A percentile compares a stretch with the other conserved stretches of the same genome.
phyloP scores from a whole-genome alignment of 2,329 filamentous ascomycete genomes.

The Talaromyces sp. region DNA sequence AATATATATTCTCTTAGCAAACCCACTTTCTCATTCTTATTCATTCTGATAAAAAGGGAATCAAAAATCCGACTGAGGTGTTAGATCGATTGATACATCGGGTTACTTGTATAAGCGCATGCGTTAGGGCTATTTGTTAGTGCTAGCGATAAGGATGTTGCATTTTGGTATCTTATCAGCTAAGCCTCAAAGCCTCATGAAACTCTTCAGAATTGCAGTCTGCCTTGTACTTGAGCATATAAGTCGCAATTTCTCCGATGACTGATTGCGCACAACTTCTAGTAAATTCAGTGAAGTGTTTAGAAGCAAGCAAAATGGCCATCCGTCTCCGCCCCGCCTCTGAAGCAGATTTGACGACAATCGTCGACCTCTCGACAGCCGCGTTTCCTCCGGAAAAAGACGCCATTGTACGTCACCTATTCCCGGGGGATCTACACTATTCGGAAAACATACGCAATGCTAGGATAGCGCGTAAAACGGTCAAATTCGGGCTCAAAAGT shows the following conservation, averaged over 20 bases:
- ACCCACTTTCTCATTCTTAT: not conserved
- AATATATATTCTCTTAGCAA: no score
- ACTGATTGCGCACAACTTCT: not conserved
- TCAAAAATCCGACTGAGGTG: not conserved
- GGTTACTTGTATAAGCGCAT: not conserved
- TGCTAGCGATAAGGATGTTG: not conserved
- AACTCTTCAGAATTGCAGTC: not conserved
- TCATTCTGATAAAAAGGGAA: not conserved
- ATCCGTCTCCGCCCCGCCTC: slow-evolving; percentile 3
- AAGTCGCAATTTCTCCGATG: not conserved
- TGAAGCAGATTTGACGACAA: not conserved
- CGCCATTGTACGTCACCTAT: slow-evolving; percentile 1
- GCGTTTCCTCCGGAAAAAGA: not conserved
- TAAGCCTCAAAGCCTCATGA: not conserved
- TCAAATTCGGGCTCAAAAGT: not conserved
- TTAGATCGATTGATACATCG: not conserved
- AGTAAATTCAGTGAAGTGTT: no score
- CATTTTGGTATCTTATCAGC: not conserved
- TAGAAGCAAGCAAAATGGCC: not conserved
- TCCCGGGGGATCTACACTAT: not conserved
- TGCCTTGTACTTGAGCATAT: not conserved
- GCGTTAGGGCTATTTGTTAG: not conserved
- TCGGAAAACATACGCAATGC: not conserved
- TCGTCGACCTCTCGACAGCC: slow-evolving; percentile 12
- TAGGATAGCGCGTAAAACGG: not conserved